Evolutionary conservation across 192 early-diverging fungal species (phyloP).

Genomic region (Coemansia sp.): DNA sequence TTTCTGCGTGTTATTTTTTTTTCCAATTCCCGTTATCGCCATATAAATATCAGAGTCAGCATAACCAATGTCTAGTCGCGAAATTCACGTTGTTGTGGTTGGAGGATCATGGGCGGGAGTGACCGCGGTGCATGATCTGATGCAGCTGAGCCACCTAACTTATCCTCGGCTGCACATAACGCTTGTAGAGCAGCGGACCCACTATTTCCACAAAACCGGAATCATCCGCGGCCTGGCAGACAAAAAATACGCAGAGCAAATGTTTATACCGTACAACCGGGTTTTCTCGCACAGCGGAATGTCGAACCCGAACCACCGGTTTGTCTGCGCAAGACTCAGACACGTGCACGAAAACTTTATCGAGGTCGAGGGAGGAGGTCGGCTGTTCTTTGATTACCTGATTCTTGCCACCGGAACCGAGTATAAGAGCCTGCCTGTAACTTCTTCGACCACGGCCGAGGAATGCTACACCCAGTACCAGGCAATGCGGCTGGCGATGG

Average conservation of each 20-base stretch:
- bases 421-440: constrained; percentile 58
- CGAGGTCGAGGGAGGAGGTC: constrained; percentile 55
- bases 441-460: constrained; percentile 35
- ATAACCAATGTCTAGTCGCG: constrained; percentile 30
- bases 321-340: constrained; percentile 58
- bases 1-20: too few relatives aligned
- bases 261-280: constrained; percentile 61
- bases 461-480: constrained; percentile 41
- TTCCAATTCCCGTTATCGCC: too few relatives aligned
- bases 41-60: too few relatives aligned
- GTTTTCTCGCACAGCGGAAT: constrained; percentile 37
- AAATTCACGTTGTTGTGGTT: constrained; percentile 57
- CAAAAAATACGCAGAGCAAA: constrained; percentile 42
- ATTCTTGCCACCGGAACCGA: constrained; percentile 67
- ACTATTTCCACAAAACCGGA: constrained; percentile 61
- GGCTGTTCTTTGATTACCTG: constrained; percentile 67
- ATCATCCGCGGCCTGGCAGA: constrained; percentile 59
- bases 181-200: constrained; percentile 59
- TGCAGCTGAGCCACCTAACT: constrained; percentile 26
- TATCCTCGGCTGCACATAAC: constrained; percentile 52
- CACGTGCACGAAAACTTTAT: constrained; percentile 54
- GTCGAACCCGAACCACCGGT: constrained; percentile 24
- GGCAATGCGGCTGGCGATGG: constrained; percentile 48
- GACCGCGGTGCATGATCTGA: constrained; percentile 47
- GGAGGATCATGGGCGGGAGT: constrained; percentile 62